Evolutionary conservation across 495 filamentous ascomycete genomes (phyloP), one percentile per base, ranked within the genome.

Genomic region (Trypethelium eluteriae): DNA sequence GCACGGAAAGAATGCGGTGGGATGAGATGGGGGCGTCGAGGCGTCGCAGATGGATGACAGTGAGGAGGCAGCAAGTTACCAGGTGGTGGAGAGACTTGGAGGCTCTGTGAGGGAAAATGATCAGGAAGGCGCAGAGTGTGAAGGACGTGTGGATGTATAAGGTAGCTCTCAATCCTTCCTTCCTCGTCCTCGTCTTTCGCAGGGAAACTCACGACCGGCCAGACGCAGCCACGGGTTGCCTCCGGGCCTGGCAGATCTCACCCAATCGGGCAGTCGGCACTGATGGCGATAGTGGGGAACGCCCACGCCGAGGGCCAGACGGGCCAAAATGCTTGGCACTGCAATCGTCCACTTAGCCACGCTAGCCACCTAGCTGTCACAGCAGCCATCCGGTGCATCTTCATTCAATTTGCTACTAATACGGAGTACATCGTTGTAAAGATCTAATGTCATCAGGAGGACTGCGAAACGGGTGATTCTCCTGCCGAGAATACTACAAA

Each of bases 261-360:
- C 53, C 53, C 53, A 59, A 59, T 59, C 53, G 53, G 53, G 53
- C 34, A 59, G 53, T 6, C 53, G 53, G 25, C 32, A 35, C 32
- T 59, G 53, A 32, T 32, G 2, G 4, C 6, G 25, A 36, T 59
- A 32, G 53, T 59, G 53, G 53, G 53, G 53, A 44, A 44, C 41
- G 41, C 41, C 7, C 6, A 44, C 41, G 7, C 41, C 41, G 7
- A 14, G 14, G 41, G 41, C 41, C 6, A 44, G 41, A 7, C 41
- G 7, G 41, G 41, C 41, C 41, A 44, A 44, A 44, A 44, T 44
- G 41, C 41, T 44, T 44, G 41, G 41, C 41, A 44, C 41, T 44
- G 41, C 41, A 44, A 44, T 25, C 25, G 25, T 25, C 25, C 25
- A 25, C 25, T 25, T 25, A 25, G 25, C 25, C 25, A 25, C 25